Percentiles rank a stretch among this genome's conserved stretches.
Conservation (phyloP, 1,139 yeast genomes). For the Magnusiomyces suaveolens region DNA sequence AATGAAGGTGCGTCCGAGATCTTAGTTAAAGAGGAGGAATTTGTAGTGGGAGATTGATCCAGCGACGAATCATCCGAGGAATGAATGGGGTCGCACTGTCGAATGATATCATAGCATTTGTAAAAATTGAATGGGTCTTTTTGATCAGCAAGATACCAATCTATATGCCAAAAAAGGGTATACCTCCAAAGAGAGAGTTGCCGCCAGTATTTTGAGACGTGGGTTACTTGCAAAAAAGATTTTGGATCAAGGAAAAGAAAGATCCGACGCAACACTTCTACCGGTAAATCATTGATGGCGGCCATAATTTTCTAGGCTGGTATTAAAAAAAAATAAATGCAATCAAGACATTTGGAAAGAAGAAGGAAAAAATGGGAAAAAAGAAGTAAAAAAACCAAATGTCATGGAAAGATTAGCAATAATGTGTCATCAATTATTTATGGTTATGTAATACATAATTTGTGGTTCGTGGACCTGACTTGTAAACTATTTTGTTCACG, state of each 20-base stretch:
- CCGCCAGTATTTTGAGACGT: constrained; percentile 12
- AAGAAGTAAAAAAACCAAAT: too few species aligned
- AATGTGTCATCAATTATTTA: too few species aligned
- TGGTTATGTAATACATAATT: too few species aligned
- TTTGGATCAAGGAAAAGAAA: constrained; percentile 11
- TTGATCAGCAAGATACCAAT: constrained; percentile 6
- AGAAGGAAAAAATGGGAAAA: too few species aligned
- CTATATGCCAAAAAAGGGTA: constrained; percentile 14
- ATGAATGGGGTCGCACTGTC: not conserved
- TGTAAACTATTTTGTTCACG: too few species aligned
- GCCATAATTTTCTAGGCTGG: not conserved
- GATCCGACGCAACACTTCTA: constrained; percentile 14
- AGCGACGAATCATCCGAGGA: not conserved
- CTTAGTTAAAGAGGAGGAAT: too few species aligned
- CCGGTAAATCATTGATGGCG: constrained; percentile 14
- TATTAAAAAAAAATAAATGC: too few species aligned
- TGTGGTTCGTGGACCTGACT: too few species aligned
- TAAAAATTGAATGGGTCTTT: constrained; percentile 3
- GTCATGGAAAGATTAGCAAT: too few species aligned
- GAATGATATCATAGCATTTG: constrained; percentile 5
- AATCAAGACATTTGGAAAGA: too few species aligned
- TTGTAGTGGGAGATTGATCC: not conserved
- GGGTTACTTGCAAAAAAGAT: constrained; percentile 12
- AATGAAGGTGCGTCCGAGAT: not conserved
- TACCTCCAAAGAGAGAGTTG: constrained; percentile 13